Percentiles rank a stretch among this genome's conserved stretches.
These are phyloP conservation scores for Fusarium foetens DNA, from an alignment of 2,329 filamentous ascomycete species.

Conservation along the genomic window DNA sequence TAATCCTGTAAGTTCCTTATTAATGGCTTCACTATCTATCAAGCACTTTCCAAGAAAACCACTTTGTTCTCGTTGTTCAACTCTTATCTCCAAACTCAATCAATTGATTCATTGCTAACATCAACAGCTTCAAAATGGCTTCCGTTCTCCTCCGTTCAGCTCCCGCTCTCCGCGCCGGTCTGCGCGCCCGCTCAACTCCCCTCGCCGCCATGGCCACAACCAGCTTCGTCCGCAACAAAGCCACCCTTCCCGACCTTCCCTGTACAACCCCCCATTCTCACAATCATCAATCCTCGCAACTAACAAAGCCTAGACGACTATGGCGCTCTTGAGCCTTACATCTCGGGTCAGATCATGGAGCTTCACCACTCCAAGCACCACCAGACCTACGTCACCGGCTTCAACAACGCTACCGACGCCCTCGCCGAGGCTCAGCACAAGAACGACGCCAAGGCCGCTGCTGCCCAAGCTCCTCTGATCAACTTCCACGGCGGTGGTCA, in stretches of 20 bases:
- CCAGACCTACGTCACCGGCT: constrained; percentile 90
- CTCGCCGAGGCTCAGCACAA: constrained; percentile 71
- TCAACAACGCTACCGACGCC: constrained; percentile 83
- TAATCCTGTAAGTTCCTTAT: constrained; percentile 2
- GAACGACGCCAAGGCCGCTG: constrained; percentile 65
- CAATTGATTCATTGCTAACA: neutral
- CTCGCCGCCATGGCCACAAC: constrained; percentile 74
- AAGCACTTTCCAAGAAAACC: too few species aligned
- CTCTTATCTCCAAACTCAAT: neutral
- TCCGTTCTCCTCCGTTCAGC: constrained; percentile 78
- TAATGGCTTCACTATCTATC: too few species aligned
- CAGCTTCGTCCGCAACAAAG: constrained; percentile 86
- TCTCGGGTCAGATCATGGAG: constrained; percentile 95
- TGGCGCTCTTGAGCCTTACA: constrained; percentile 84
- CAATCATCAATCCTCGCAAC: neutral
- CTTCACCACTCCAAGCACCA: constrained; percentile 95
- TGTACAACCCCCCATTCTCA: constrained; percentile 48
- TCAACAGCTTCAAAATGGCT: constrained; percentile 63
- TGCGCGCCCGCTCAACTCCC: constrained; percentile 72
- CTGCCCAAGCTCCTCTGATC: constrained; percentile 64
- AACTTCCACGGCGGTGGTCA: constrained; percentile 88
- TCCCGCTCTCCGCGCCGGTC: constrained; percentile 73
- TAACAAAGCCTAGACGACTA: constrained; percentile 80
- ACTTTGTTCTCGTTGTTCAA: too few species aligned
- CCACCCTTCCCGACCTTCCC: constrained; percentile 88